Evolutionary conservation across 139 green algal species (phyloP), one percentile per base, ranked within the genome.

Genomic region (Spirogloea muscicola): DNA sequence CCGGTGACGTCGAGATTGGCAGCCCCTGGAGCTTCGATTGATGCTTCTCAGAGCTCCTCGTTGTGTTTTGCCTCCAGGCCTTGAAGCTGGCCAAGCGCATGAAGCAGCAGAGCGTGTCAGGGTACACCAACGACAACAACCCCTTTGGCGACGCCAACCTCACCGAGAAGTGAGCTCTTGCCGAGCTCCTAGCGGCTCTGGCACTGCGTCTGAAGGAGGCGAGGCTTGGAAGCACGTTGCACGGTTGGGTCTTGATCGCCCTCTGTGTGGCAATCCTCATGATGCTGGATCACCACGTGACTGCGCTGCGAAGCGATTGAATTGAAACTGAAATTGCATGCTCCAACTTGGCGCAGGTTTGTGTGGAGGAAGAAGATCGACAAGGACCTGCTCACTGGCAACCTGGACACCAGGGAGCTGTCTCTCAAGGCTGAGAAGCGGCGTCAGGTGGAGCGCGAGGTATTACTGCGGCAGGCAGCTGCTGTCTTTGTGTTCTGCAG

Each of bases 291-390:
- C 13, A 52, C 13, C 16, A 52, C 16, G 44, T 16, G 44, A 13
- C 10, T 10, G 44, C 44, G 44, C 44, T 52, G 13, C 10, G 13
- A 52, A 52, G 44, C 44, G 13, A 13, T 25, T 10, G 44, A 16
- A 52, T 52, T n/a, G 52, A 62, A 16, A 13, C 44, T 62, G 13
- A 9, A 10, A 62, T n/a, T n/a, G n/a, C 51, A 10, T 61, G 6
- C 6, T 61, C 51, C 16, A 21, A 61, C 6, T 21, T 67, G 18
- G 21, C 39, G 13, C 68, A 77, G 74, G 10, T 97, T 97, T 79
- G 91, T 97, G 36, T 97, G 93, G 93, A 69, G 74, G 51, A 97
- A 97, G 81, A 97, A 97, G 75, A 91, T 97, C 33, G 89, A 96
- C 79, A 90, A 90, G 64, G 60, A 93, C 41, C 42, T 95, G 9